Base-by-base conservation (phyloP, 2,329 filamentous ascomycete species). In the Penicillium glabrum region DNA sequence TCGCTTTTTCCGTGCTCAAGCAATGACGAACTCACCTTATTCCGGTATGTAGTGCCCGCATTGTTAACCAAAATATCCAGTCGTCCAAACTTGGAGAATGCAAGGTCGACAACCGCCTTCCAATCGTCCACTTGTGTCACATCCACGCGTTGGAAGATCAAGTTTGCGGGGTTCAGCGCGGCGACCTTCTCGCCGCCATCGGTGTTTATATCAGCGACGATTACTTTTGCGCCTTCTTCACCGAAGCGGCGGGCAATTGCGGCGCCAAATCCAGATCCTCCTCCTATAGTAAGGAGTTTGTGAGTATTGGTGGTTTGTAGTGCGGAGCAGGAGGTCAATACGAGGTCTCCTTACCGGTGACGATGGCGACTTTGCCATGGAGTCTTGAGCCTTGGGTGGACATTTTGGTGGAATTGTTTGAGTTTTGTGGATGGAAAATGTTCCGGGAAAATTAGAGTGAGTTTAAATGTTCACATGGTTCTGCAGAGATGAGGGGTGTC, bases 61-160 rank as follows among this genome's bases (percentile, higher is more conserved):
- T 81, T 81, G 57, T 81, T 81, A 43, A 81, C 72, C 48, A 81
- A 61, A 16, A 78, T 69, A 65, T 80, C 75, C 51, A 82, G 60
- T 23, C 67, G 61, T 1, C 72, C 72, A 31, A 69, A 68, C 43
- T 66, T 67, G 5, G 65, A 50, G 26, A 78, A 63, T 0, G 68
- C 64, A 27, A 69, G 19, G 3, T 71, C 67, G n/a, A 72, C 59
- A 8, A 70, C 63, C 1, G 61, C 56, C 31, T 65, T 67, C 75
- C 75, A 77, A 46, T 75, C 72, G 1, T 56, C 55, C 7, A 57
- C 61, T 6, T 67, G 69, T 29, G 72, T 74, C 2, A 76, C 73
- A 48, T 76, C 71, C 63, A 70, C 69, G 43, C 67, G 66, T 56
- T 70, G 67, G 57, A 73, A 74, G 23, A 69, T 46, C 13, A 76